phyloP scores from a whole-genome alignment of 495 filamentous ascomycete species.

The Penicillium odoratum region DNA sequence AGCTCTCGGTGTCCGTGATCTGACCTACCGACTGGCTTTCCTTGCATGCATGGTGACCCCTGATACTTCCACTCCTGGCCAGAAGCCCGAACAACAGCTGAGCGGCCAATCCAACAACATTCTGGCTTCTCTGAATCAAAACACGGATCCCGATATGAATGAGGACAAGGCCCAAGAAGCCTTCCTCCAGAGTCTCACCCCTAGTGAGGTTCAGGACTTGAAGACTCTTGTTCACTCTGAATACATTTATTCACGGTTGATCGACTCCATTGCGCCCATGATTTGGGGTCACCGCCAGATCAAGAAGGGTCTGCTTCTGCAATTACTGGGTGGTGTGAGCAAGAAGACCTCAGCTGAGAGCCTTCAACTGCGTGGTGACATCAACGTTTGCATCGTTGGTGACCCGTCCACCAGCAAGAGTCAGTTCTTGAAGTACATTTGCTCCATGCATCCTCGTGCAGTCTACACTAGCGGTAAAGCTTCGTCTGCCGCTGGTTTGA shows the following conservation, averaged over 20 bases:
- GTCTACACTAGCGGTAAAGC: conserved; percentile 99
- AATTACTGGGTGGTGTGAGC: conserved; percentile 88
- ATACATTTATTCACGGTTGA: conserved; percentile 90
- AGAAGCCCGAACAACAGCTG: conserved; percentile 62
- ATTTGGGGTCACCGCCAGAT: conserved; percentile 97
- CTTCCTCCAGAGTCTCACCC: conserved; percentile 77
- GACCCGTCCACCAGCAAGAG: conserved; percentile 98
- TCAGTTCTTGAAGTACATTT: conserved; percentile 96
- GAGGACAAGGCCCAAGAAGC: conserved; percentile 87
- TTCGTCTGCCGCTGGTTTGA: conserved; percentile 95
- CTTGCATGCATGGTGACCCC: conserved; percentile 95
- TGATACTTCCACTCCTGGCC: conserved; percentile 77
- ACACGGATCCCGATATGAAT: conserved; percentile 60
- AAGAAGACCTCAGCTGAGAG: conserved; percentile 84
- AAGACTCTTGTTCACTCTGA: conserved; percentile 91
- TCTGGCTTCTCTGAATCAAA: conserved; percentile 76
- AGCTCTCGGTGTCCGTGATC: conserved; percentile 86
- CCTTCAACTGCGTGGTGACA: conserved; percentile 90
- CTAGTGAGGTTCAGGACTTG: conserved; percentile 85
- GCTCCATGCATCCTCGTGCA: conserved; percentile 89
- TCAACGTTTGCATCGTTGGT: conserved; percentile 98
- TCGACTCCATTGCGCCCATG: conserved; percentile 94
- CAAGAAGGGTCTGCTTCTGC: conserved; percentile 93
- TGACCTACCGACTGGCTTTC: conserved; percentile 98
- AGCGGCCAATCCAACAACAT: conserved; percentile 76